Evolutionary conservation across 106 monocot species (phyloP), one percentile per base, ranked within the genome.

Genomic region (Dioscorea dumetorum): DNA sequence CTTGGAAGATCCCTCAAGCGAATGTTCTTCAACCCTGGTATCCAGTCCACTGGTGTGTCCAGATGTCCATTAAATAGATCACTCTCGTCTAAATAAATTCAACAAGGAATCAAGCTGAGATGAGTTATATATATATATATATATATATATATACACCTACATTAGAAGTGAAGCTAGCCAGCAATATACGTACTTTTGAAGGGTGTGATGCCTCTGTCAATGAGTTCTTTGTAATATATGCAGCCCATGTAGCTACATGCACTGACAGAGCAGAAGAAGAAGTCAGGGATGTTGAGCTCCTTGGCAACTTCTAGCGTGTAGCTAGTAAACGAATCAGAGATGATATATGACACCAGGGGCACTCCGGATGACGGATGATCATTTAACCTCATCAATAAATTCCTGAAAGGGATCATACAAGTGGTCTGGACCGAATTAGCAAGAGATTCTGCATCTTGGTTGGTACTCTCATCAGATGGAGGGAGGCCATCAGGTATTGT

Each of bases 11-110:
- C 85, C 52, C 20, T 58, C 8, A 85, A 59, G 4, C 77, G 68
- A 33, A 85, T 68, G 62, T 76, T 78, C 49, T 69, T 71, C 76
- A 82, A 35, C 17, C 82, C 82, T 8, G 79, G 79, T 17, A 82
- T 54, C 67, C 77, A 69, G 4, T 84, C 82, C 28, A 80, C 22
- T 4, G 50, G n/a, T 12, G 70, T 78, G 60, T 90, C 79, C 0
- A 90, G 79, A 48, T 72, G 79, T 41, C 81, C 88, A 5, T 81
- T 78, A 0, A 22, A 66, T 2, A 84, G 63, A 33, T 72, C 72
- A 31, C 22, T 49, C 4, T 52, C 70, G 73, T 69, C 84, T 88
- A 62, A 4, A 11, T 9, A 9, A 51, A 28, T 31, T 28, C 14
- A 15, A 18, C 49, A 33, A 49, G 24, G 0, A 6, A 41, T 41